Evolutionary conservation across 2,329 filamentous ascomycete genomes (phyloP).

Genomic region (Chrysoporthe deuterocubensis): DNA sequence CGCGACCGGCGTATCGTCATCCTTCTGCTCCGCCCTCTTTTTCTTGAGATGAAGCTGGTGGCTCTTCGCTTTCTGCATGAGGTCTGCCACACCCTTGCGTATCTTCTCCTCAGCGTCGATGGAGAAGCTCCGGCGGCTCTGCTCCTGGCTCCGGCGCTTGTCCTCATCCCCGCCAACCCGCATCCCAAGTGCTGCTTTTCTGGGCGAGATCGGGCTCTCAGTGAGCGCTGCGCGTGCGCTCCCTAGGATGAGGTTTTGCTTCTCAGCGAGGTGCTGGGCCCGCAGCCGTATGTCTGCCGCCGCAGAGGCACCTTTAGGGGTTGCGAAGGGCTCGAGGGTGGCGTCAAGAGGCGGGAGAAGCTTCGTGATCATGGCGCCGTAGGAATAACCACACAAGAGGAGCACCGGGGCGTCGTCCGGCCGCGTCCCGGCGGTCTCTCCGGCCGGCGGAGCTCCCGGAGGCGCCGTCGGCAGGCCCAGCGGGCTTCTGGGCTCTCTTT

Average conservation of each 20-base stretch:
- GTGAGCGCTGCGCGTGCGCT: conserved; percentile 40
- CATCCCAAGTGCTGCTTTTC: conserved; percentile 38
- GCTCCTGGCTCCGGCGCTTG: conserved; percentile 46
- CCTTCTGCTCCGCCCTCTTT: conserved; percentile 9
- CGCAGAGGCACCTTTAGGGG: conserved; percentile 56
- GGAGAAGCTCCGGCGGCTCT: conserved; percentile 41
- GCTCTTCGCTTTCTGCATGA: conserved; percentile 47
- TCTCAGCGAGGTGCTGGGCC: conserved; percentile 69
- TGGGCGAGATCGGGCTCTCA: conserved; percentile 35
- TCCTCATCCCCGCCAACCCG: conserved; percentile 56
- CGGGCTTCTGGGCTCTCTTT: neutral
- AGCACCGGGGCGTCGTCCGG: conserved; percentile 44
- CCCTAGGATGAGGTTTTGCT: conserved; percentile 57
- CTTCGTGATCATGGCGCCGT: conserved; percentile 81
- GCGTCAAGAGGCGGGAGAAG: conserved; percentile 67
- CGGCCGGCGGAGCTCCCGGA: neutral
- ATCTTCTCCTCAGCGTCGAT: conserved; percentile 50
- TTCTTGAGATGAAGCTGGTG: conserved; percentile 30
- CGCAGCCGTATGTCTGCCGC: conserved; percentile 72
- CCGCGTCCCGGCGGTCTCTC: neutral
- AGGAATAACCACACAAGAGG: conserved; percentile 90
- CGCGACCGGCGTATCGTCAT: neutral
- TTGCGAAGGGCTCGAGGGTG: conserved; percentile 64
- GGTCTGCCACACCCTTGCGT: conserved; percentile 51
- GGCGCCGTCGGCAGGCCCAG: conserved; percentile 14